A percentile compares a stretch with the other conserved stretches of the same genome.
Conservation (phyloP, 1,139 yeast species). For the Magnusiomyces tetraspermus region DNA sequence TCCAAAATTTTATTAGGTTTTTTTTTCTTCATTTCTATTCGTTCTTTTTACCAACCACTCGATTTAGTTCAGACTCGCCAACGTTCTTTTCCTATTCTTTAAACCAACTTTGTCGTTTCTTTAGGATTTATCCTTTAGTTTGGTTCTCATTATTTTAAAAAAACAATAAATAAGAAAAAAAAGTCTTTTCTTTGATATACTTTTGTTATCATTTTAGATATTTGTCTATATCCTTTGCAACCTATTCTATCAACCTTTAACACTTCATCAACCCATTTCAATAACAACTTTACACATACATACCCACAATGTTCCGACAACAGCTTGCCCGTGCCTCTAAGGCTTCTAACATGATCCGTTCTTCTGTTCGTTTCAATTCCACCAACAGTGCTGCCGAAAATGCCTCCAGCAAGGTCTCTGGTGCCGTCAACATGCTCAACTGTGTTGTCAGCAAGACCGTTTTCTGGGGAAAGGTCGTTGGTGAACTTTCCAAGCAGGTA, state of each 20-base stretch:
- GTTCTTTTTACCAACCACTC: too few relatives aligned
- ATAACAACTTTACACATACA: neutral
- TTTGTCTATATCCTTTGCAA: neutral
- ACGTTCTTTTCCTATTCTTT: too few relatives aligned
- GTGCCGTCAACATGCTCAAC: slow-evolving; percentile 28
- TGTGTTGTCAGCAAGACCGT: slow-evolving; percentile 25
- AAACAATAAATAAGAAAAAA: too few relatives aligned
- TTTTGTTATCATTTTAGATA: too few relatives aligned
- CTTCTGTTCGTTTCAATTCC: slow-evolving; percentile 14
- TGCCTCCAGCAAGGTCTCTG: slow-evolving; percentile 36
- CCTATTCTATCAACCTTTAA: neutral
- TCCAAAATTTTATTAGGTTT: too few relatives aligned
- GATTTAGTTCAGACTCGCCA: too few relatives aligned
- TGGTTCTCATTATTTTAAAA: too few relatives aligned
- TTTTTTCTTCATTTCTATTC: too few relatives aligned
- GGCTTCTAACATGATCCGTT: slow-evolving; percentile 9
- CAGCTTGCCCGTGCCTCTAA: slow-evolving; percentile 10
- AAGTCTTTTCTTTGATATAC: too few relatives aligned
- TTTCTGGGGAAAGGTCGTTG: slow-evolving; percentile 87
- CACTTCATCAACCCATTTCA: neutral
- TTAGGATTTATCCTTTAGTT: too few relatives aligned
- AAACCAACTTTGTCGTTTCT: too few relatives aligned
- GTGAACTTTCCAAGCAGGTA: slow-evolving; percentile 81
- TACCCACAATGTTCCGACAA: slow-evolving; percentile 12
- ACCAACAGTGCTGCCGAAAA: too few relatives aligned